Evolutionary conservation across 208 protist genomes (phyloP), one percentile per base, ranked within the genome.

Genomic region (Crithidia fasciculata): DNA sequence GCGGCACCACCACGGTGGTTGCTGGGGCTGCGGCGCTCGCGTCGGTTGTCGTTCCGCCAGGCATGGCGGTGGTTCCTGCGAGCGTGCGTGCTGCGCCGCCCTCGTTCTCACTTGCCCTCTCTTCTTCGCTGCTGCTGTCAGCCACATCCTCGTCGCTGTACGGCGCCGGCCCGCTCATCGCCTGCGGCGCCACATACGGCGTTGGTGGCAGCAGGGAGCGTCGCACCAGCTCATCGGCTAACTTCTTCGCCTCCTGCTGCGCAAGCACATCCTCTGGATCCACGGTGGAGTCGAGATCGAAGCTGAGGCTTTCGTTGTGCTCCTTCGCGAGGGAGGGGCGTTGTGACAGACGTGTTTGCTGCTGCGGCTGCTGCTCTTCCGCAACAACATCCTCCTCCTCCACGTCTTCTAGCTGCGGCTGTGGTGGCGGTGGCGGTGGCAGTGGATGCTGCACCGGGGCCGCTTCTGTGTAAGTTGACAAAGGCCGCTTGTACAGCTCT

Each of bases 191-290:
- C 3, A 49, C 52, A 40, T 59, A 69, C 52, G 64, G 64, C 40
- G 64, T 69, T 8, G 64, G 64, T 0, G 64, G 64, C 64, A 69
- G 49, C 52, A 59, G 64, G 2, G 64, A 69, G 37, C 52, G 64
- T 6, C 64, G 64, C 40, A 69, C 64, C 39, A 69, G 52, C 64
- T 69, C 64, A 18, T 28, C 64, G 2, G 64, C 64, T n/a, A 69
- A 12, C 64, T 69, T 69, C 37, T 69, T 69, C 10, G 64, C 64
- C 52, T 69, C 64, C 52, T 69, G 64, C 40, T 69, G 64, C 9
- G 64, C 64, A n/a, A 50, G 49, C 10, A 69, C 13, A n/a, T 69
- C 64, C 0, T 69, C 64, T 4, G 64, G 40, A 40, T 69, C 64
- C 9, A 69, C 39, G 40, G 64, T 59, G 64, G 64, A 59, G 49